Base-by-base conservation (phyloP, 768 basidiomycete genomes). In the Pleurotus salmoneostramineus region DNA sequence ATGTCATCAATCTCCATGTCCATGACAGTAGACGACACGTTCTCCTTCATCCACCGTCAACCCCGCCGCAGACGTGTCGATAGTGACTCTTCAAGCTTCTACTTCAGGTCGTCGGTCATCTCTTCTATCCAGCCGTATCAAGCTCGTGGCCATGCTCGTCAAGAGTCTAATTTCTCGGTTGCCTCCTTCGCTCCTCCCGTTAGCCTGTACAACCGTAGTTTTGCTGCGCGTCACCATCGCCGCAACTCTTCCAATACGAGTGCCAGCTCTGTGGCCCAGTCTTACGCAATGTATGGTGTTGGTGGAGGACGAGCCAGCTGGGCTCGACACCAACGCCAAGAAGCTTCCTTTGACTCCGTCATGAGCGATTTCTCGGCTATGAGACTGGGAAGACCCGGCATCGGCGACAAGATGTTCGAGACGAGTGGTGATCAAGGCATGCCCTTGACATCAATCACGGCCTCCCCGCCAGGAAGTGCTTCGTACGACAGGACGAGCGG, bases 371-470 rank as follows among this genome's bases (percentile, higher is more conserved):
- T 80, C 60, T 85, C 88, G 7, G 76, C 71, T 3, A 69, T 75
- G 62, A 74, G 79, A n/a, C 69, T 88, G 0, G 83, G 79, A 1
- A 80, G 91, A 7, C 91, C 91, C 1, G 89, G 85, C 2, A 67
- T 93, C 3, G 91, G 91, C 0, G 91, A 93, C 69, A 93, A 92
- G 79, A 93, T 93, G 91, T 89, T 93, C 61, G 85, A 88, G 37
- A 84, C 77, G 10, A 66, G 65, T 15, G 68, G 63, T 5, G 83
- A 82, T 36, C 78, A 75, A 48, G 80, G 77, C 1, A 76, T 80
- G 59, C 81, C 87, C 0, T 74, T 91, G 31, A 66, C 77, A 0
- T 73, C 88, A 0, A 89, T 91, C 59, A 81, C 85, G 0, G 87
- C 82, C 0, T 90, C 89, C 0, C 88, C 89, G 1, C 67, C 79